Conservation (phyloP, 78 protist genomes). For the Dictyostelium brefeldianum region DNA sequence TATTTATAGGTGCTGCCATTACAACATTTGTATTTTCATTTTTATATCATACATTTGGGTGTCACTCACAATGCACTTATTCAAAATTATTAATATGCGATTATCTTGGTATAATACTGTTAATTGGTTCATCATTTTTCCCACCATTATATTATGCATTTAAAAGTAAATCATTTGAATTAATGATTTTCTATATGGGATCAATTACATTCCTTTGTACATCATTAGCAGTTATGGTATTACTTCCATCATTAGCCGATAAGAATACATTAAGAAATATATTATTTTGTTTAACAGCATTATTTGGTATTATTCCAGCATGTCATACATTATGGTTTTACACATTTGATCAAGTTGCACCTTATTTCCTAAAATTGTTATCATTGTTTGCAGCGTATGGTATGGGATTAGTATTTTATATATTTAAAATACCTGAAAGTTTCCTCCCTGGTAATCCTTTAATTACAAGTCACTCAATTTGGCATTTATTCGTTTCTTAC, state of each 20-base stretch:
- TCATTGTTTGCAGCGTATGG: slow-evolving; percentile 36
- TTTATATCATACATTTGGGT: slow-evolving; percentile 42
- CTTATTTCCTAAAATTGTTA: background rate
- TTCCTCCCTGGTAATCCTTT: slow-evolving; percentile 30
- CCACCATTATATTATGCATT: slow-evolving; percentile 36
- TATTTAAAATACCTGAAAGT: slow-evolving; percentile 39
- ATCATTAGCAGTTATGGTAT: background rate
- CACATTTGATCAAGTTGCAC: background rate
- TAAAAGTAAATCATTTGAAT: background rate
- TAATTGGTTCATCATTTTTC: slow-evolving; percentile 35
- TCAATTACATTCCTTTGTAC: slow-evolving; percentile 13
- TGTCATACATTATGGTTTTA: background rate
- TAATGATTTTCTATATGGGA: slow-evolving; percentile 39
- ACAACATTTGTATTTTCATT: background rate
- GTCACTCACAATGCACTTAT: slow-evolving; percentile 16
- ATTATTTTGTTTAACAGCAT: slow-evolving; percentile 32
- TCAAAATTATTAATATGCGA: slow-evolving; percentile 27
- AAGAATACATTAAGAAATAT: slow-evolving; percentile 14
- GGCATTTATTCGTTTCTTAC: slow-evolving; percentile 38
- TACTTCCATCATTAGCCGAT: slow-evolving; percentile 7
- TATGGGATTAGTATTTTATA: slow-evolving; percentile 22
- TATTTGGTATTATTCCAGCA: slow-evolving; percentile 50
- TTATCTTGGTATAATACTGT: slow-evolving; percentile 43
- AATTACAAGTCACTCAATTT: slow-evolving; percentile 42
- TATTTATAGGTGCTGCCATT: slow-evolving; percentile 24